Evolutionary conservation across 2,329 filamentous ascomycete species (phyloP).

Genomic region (Chaetomium sp.): DNA sequence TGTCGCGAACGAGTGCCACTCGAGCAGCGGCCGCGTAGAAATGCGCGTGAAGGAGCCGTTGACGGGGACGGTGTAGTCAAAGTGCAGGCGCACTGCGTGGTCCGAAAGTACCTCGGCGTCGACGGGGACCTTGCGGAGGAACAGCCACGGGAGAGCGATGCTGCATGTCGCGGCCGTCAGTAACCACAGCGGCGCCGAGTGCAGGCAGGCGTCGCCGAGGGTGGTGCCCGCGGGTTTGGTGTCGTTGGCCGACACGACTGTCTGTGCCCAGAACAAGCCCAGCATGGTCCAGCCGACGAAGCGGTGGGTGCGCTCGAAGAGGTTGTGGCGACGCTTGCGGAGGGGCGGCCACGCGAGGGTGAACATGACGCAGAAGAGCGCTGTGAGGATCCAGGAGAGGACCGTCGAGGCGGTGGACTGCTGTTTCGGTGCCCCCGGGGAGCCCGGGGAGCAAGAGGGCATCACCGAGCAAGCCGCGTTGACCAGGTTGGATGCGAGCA

Average conservation of each 20-base stretch:
- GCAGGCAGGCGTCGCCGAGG: slow-evolving; percentile 33
- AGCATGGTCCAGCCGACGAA: slow-evolving; percentile 31
- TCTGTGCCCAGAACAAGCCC: slow-evolving; percentile 57
- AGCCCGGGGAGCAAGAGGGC: slow-evolving; percentile 24
- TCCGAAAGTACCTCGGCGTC: slow-evolving; percentile 60
- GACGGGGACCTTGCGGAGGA: slow-evolving; percentile 62
- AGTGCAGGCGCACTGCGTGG: slow-evolving; percentile 66
- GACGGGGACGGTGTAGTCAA: slow-evolving; percentile 55
- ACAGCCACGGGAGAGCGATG: slow-evolving; percentile 66
- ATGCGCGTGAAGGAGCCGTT: slow-evolving; percentile 53
- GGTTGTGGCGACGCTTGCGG: slow-evolving; percentile 28
- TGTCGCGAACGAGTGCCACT: slow-evolving; percentile 73
- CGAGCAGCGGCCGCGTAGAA: slow-evolving; percentile 55
- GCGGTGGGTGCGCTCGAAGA: slow-evolving; percentile 32
- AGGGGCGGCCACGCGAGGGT: slow-evolving; percentile 27
- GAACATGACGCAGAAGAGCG: slow-evolving; percentile 26
- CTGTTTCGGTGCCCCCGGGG: no score
- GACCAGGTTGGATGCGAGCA: slow-evolving; percentile 24
- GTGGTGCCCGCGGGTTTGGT: slow-evolving; percentile 27
- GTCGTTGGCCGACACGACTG: slow-evolving; percentile 47
- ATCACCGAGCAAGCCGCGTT: no score
- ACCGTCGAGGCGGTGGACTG: no score
- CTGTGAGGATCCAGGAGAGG: slow-evolving; percentile 26
- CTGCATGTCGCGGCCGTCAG: slow-evolving; percentile 56
- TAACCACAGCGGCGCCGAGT: slow-evolving; percentile 56